Evolutionary conservation across 2,329 filamentous ascomycete species (phyloP).

Genomic region (Neodidymelliopsis sp.): DNA sequence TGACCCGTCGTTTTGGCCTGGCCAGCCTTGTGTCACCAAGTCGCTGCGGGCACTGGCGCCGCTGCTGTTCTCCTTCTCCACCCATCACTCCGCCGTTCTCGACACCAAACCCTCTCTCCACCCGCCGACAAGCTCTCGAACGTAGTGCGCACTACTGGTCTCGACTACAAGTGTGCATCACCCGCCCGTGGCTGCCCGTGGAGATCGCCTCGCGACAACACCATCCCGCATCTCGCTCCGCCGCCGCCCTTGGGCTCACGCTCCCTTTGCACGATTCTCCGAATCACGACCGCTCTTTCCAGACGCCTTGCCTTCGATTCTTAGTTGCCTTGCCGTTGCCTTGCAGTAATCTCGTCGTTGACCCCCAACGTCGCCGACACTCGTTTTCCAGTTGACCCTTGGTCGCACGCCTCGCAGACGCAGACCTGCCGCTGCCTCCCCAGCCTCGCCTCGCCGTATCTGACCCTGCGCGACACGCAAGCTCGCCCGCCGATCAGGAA

Average conservation of each 20-base stretch:
- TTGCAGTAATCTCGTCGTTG: slow-evolving; percentile 30
- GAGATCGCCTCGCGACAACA: slow-evolving; percentile 12
- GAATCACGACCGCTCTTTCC: slow-evolving; percentile 46
- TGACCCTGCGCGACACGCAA: slow-evolving; percentile 33
- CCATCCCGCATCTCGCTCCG: slow-evolving; percentile 8
- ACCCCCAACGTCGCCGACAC: slow-evolving; percentile 29
- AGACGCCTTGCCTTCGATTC: slow-evolving; percentile 25
- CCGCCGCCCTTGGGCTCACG: slow-evolving; percentile 36
- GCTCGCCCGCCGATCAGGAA: slow-evolving; percentile 31
- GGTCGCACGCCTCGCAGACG: not conserved
- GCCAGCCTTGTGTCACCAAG: slow-evolving; percentile 14
- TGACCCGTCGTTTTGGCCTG: slow-evolving; percentile 20
- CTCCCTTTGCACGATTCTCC: slow-evolving; percentile 48
- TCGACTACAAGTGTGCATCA: slow-evolving; percentile 40
- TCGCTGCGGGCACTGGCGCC: slow-evolving; percentile 11
- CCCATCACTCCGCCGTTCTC: slow-evolving; percentile 11
- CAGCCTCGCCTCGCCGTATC: slow-evolving; percentile 14
- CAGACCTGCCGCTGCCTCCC: not conserved
- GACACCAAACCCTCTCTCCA: slow-evolving; percentile 24
- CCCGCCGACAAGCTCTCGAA: slow-evolving; percentile 47
- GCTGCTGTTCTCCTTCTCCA: slow-evolving; percentile 15
- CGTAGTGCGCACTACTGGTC: slow-evolving; percentile 36
- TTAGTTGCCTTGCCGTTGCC: slow-evolving; percentile 8
- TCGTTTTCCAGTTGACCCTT: slow-evolving; percentile 29
- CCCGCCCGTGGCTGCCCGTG: slow-evolving; percentile 44